phyloP scores from a whole-genome alignment of 129 eudicot species.

The Pseudognaphalium luteoalbum region DNA sequence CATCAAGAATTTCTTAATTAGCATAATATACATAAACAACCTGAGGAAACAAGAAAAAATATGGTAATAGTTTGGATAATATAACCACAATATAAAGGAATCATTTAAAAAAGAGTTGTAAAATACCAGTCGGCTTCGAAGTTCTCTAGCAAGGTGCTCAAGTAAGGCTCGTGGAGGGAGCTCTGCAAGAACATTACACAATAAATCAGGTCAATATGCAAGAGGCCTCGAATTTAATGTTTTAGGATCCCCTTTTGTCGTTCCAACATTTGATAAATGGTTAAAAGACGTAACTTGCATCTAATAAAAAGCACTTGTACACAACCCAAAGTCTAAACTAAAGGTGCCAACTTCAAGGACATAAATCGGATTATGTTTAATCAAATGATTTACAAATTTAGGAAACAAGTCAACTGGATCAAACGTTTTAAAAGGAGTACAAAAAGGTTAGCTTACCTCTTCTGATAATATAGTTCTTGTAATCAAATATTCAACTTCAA shows the following conservation, averaged over 20 bases:
- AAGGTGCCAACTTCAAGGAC: neutral
- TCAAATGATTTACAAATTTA: too few species aligned
- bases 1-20: neutral
- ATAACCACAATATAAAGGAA: neutral
- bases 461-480: neutral
- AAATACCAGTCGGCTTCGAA: conserved; percentile 77
- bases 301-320: neutral
- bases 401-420: too few species aligned
- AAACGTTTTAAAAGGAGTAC: too few species aligned
- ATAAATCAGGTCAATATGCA: neutral
- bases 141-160: conserved; percentile 85
- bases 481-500: neutral
- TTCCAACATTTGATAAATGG: neutral
- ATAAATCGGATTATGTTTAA: too few species aligned
- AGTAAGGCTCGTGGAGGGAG: conserved; percentile 93
- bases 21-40: neutral
- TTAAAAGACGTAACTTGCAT: neutral
- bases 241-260: neutral
- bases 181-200: conserved; percentile 48
- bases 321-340: neutral
- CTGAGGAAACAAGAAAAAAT: neutral
- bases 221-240: neutral
- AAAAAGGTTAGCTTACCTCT: too few species aligned
- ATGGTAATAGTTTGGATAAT: neutral
- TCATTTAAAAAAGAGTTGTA: neutral